Evolutionary conservation across 495 filamentous ascomycete genomes (phyloP).

Genomic region (Penicillium silybi): DNA sequence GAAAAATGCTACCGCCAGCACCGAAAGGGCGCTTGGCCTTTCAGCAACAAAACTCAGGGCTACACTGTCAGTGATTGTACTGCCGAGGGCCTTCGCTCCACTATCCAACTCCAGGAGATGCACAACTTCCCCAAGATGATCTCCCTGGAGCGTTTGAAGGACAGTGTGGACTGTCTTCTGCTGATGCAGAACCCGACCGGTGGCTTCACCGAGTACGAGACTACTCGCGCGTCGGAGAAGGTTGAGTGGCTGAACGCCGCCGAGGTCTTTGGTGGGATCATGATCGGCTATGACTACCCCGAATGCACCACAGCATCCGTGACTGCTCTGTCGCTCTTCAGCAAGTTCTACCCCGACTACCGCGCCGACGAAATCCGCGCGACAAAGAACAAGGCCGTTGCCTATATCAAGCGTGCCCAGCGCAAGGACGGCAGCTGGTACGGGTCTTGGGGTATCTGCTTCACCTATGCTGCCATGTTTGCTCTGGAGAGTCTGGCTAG

Average conservation of each 20-base stretch:
- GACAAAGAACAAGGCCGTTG: conserved; percentile 66
- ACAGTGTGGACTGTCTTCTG: conserved; percentile 84
- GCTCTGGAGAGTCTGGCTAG: conserved; percentile 80
- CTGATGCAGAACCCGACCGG: conserved; percentile 89
- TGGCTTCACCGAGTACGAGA: conserved; percentile 88
- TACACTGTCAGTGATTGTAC: conserved; percentile 96
- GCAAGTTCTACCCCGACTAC: conserved; percentile 76
- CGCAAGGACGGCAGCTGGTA: conserved; percentile 89
- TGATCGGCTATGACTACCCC: conserved; percentile 97
- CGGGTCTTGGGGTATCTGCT: conserved; percentile 96
- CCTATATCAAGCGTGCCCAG: conserved; percentile 78
- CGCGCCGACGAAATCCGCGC: conserved; percentile 67
- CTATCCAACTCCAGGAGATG: conserved; percentile 77
- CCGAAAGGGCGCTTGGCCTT: conserved; percentile 92
- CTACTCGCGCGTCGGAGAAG: conserved; percentile 67
- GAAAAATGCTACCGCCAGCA: conserved; percentile 84
- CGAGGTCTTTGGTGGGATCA: conserved; percentile 94
- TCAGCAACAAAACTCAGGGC: conserved; percentile 86
- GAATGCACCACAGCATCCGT: conserved; percentile 96
- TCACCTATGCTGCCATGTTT: conserved; percentile 95
- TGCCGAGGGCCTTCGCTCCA: conserved; percentile 82
- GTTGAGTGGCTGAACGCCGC: conserved; percentile 89
- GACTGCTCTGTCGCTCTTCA: conserved; percentile 82
- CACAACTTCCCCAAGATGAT: conserved; percentile 73
- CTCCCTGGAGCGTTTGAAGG: conserved; percentile 69